phyloP scores from a whole-genome alignment of 2,329 filamentous ascomycete genomes.

The Talaromyces sp. region DNA sequence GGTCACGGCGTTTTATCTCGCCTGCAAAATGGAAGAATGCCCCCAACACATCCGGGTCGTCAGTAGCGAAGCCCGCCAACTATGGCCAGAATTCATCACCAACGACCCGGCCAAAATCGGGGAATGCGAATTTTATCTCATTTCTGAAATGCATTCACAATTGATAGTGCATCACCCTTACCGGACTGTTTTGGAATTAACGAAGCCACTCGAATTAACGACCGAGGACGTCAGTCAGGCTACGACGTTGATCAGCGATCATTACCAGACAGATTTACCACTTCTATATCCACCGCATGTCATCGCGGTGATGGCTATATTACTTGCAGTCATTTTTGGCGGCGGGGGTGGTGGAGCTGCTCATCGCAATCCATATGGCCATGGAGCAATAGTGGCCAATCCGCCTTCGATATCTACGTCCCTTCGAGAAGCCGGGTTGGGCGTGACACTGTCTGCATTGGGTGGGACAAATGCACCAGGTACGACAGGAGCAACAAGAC shows the following conservation, averaged over 20 bases:
- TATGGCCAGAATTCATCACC: constrained; percentile 77
- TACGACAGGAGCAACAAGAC: constrained; percentile 21
- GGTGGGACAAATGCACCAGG: constrained; percentile 17
- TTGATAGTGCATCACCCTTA: constrained; percentile 91
- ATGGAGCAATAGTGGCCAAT: constrained; percentile 25
- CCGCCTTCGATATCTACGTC: constrained; percentile 32
- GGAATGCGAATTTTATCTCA: constrained; percentile 90
- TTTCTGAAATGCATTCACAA: constrained; percentile 85
- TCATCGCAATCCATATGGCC: constrained; percentile 22
- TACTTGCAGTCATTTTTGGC: constrained; percentile 78
- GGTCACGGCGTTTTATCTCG: constrained; percentile 89
- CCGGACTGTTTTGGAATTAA: constrained; percentile 70
- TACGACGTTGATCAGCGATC: constrained; percentile 84
- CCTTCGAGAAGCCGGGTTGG: constrained; percentile 36
- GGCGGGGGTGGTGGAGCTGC: constrained; percentile 49
- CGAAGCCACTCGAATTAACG: constrained; percentile 66
- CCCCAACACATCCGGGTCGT: constrained; percentile 94
- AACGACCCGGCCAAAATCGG: constrained; percentile 80
- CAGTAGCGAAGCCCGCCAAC: constrained; percentile 75
- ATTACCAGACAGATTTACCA: constrained; percentile 88
- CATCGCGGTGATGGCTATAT: constrained; percentile 80
- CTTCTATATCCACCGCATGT: constrained; percentile 81
- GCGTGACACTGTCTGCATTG: constrained; percentile 34
- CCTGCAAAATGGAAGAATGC: constrained; percentile 97
- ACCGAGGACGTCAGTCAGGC: constrained; percentile 75